phyloP scores from a whole-genome alignment of 331 rosid genomes.

The Stylosanthes scabra region DNA sequence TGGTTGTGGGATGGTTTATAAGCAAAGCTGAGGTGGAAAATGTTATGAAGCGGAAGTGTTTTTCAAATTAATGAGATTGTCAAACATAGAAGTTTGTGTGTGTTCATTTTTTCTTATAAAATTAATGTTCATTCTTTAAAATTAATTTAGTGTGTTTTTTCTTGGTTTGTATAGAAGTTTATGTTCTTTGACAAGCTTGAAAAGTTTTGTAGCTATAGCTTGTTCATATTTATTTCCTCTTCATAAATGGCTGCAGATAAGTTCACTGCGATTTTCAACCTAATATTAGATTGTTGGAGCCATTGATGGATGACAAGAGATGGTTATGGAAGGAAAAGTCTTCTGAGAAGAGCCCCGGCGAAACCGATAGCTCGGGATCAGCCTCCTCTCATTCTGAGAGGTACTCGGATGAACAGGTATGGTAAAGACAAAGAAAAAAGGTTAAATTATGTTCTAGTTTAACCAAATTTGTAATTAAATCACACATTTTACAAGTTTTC shows the following conservation, averaged over 20 bases:
- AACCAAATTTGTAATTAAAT: too few species aligned
- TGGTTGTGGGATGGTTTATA: slow-evolving; percentile 47
- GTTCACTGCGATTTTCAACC: slow-evolving; percentile 39
- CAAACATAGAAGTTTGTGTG: slow-evolving; percentile 35
- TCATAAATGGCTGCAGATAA: slow-evolving; percentile 52
- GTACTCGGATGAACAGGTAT: slow-evolving; percentile 88
- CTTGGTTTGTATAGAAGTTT: slow-evolving; percentile 38
- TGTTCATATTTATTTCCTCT: slow-evolving; percentile 21
- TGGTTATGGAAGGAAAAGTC: slow-evolving; percentile 91
- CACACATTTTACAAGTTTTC: too few species aligned
- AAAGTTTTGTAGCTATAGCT: neutral
- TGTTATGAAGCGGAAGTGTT: slow-evolving; percentile 36
- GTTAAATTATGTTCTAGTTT: too few species aligned
- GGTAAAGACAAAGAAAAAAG: neutral
- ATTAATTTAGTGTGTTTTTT: too few species aligned
- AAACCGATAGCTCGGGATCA: slow-evolving; percentile 87
- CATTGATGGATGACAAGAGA: slow-evolving; percentile 72
- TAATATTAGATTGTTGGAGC: slow-evolving; percentile 37
- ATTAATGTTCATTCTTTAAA: neutral
- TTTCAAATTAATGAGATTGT: slow-evolving; percentile 26
- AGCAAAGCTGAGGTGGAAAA: slow-evolving; percentile 51
- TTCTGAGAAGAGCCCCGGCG: slow-evolving; percentile 62
- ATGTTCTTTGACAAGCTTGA: slow-evolving; percentile 22
- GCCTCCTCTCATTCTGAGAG: slow-evolving; percentile 80
- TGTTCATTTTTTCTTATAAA: slow-evolving; percentile 33